Conservation (phyloP, 306 rosid species). For the Fragaria nilgerrensis region DNA sequence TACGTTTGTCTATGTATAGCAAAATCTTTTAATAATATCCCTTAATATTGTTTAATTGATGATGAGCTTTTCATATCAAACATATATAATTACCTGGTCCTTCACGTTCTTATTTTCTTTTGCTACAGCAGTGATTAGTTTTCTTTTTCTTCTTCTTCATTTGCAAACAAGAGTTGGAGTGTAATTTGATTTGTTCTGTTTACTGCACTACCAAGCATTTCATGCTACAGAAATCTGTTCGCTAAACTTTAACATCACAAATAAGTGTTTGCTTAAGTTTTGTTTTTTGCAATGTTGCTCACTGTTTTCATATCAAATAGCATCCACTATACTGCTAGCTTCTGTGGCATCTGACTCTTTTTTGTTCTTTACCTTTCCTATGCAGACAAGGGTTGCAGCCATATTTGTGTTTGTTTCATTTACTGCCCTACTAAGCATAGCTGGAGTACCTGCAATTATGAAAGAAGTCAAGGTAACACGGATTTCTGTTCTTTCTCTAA, state of each 20-base stretch:
- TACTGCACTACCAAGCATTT: not conserved
- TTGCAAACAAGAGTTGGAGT: not conserved
- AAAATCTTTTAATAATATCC: not conserved
- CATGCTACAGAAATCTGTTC: not conserved
- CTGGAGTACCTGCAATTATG: conserved; percentile 81
- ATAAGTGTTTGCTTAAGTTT: not conserved
- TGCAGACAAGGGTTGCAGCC: conserved; percentile 97
- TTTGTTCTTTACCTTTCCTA: conserved; percentile 10
- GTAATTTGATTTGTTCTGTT: not conserved
- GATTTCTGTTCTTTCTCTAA: not conserved
- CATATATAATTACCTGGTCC: not conserved
- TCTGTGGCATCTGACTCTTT: conserved; percentile 16
- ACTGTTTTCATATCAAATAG: not conserved
- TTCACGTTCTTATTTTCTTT: not conserved
- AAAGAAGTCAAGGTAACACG: conserved; percentile 77
- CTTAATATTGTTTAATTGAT: not conserved
- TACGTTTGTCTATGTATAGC: no score
- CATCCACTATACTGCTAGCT: not conserved
- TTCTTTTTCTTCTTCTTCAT: not conserved
- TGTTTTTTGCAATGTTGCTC: not conserved
- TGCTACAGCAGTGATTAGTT: not conserved
- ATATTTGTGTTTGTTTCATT: conserved; percentile 83
- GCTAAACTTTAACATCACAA: not conserved
- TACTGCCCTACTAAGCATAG: conserved; percentile 85
- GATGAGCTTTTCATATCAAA: not conserved